These are phyloP conservation scores for Acer yangbiense DNA, from an alignment of 345 rosid genomes.

Conservation along the genomic window DNA sequence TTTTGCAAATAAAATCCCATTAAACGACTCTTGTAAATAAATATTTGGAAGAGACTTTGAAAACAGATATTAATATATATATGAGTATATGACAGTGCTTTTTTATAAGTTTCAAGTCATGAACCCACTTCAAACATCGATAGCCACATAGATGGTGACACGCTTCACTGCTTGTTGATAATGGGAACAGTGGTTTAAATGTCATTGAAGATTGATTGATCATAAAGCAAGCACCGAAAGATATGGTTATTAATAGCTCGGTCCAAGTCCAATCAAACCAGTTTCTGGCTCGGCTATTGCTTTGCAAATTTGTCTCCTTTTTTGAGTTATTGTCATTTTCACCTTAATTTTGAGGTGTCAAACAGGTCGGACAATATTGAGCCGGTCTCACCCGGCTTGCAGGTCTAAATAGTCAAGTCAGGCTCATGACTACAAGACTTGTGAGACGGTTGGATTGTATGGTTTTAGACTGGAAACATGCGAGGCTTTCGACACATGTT, in stretches of 20 bases:
- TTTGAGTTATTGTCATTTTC: neutral
- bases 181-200: slow-evolving; percentile 21
- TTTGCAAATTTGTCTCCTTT: neutral
- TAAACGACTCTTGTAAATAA: neutral
- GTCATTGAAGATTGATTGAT: neutral
- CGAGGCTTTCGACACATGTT: too few relatives aligned
- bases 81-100: too few relatives aligned
- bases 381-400: too few relatives aligned
- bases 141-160: slow-evolving; percentile 22
- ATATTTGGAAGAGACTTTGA: neutral
- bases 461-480: too few relatives aligned
- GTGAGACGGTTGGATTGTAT: too few relatives aligned
- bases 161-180: slow-evolving; percentile 8
- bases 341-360: too few relatives aligned
- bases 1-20: neutral
- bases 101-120: neutral
- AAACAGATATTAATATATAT: neutral
- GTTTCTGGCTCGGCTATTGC: neutral
- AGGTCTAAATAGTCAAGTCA: too few relatives aligned
- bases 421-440: too few relatives aligned
- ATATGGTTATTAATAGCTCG: neutral
- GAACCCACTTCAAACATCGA: slow-evolving; percentile 7
- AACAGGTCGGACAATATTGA: too few relatives aligned
- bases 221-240: neutral
- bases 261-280: neutral